Base-by-base conservation (phyloP, 1,139 yeast genomes). In the Taphrina wiesneri region DNA sequence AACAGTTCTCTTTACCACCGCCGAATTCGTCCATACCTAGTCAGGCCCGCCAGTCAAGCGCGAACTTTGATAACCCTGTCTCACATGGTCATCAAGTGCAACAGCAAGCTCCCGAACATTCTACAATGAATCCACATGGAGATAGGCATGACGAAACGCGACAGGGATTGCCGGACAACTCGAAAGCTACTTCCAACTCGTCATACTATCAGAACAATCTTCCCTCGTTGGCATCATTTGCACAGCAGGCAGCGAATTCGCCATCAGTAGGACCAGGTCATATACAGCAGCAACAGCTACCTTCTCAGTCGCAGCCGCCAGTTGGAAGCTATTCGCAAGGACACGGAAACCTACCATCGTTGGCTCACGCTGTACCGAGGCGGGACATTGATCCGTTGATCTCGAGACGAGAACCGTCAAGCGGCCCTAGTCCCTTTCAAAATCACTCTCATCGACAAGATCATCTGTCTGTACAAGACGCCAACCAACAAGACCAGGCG, bases 401-500 rank as follows among this genome's bases (percentile, higher is more conserved):
- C 5, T 13, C 47, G 11, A 36, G 59, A 19, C 46, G 59, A 15
- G 59, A 54, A 21, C 11, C 49, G 13, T 25, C 59, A 7, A 25
- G 32, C 17, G 59, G 36, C 4, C 49, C 59, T 23, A 36, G 36
- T 39, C 13, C 49, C 6, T 54, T 39, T 39, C 45, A 17, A 17
- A 47, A 54, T 9, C 49, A 45, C 49, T 4, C 36, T 1, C 59
- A 36, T 25, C 46, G 49, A 39, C 26, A 30, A 7, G 59, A 54
- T 15, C 49, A 11, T 25, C 15, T 41, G 32, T 28, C 47, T 41
- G 41, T 17, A 17, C 59, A 54, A n/a, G 59, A 54, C 4, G 59
- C 59, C 6, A 32, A 9, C n/a, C 63, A 47, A 23, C 63, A 59
- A n/a, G 56, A 59, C 6, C 54, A 52, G 30, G 64, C 57, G 11